phyloP scores from a whole-genome alignment of 768 basidiomycete genomes.

The Phylloporus arenicola region DNA sequence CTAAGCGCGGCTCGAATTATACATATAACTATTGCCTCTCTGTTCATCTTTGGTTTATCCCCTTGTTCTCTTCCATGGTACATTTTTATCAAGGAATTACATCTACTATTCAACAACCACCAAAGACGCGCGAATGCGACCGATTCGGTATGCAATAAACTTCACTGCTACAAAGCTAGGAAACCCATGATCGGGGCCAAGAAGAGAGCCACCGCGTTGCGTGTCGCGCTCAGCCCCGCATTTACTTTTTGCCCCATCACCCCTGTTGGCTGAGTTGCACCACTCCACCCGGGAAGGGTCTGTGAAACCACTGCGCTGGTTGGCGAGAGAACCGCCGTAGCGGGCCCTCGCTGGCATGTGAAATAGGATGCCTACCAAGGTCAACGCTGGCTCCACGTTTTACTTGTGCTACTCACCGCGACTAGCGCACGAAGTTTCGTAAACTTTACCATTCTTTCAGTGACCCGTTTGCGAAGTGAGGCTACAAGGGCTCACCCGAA shows the following conservation, averaged over 20 bases:
- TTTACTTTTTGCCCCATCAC: constrained; percentile 18
- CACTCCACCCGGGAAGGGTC: constrained; percentile 40
- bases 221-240: constrained; percentile 16
- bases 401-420: constrained; percentile 40
- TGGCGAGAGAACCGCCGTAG: constrained; percentile 45
- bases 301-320: constrained; percentile 66
- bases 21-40: constrained; percentile 7
- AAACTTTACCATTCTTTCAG: constrained; percentile 28
- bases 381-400: constrained; percentile 2
- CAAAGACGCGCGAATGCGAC: background rate
- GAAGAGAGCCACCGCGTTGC: constrained; percentile 18
- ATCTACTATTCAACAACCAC: constrained; percentile 8
- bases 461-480: background rate
- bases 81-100: constrained; percentile 14
- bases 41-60: constrained; percentile 14
- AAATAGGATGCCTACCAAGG: constrained; percentile 58
- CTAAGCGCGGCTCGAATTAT: constrained; percentile 14
- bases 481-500: constrained; percentile 35
- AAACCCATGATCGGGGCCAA: constrained; percentile 27
- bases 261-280: constrained; percentile 9
- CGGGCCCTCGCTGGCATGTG: constrained; percentile 63
- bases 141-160: background rate
- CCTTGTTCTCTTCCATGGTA: constrained; percentile 10
- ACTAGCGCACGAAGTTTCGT: constrained; percentile 55
- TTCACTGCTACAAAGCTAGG: constrained; percentile 16